These are phyloP conservation scores for Middelhovenomyces tepae DNA, from an alignment of 805 yeast species.

Conservation along the genomic window DNA sequence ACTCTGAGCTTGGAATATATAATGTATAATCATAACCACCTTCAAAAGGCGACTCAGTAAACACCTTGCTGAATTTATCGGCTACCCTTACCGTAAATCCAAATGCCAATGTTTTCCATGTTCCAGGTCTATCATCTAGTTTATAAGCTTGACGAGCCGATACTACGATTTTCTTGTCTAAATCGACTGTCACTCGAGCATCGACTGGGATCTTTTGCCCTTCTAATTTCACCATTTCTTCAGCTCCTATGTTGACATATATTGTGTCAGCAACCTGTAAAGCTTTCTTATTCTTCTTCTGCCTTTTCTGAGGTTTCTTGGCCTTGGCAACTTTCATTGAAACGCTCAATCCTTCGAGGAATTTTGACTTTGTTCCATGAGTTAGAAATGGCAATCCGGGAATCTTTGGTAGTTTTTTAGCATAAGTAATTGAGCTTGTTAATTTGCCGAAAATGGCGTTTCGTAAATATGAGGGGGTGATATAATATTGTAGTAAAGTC, in stretches of 20 bases:
- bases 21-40: conserved; percentile 64
- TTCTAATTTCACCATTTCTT: conserved; percentile 47
- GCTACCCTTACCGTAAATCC: conserved; percentile 74
- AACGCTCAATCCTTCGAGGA: conserved; percentile 58
- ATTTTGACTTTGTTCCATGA: conserved; percentile 33
- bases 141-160: conserved; percentile 60
- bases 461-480: conserved; percentile 76
- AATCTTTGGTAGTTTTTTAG: conserved; percentile 61
- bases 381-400: conserved; percentile 68
- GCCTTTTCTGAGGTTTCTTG: conserved; percentile 20
- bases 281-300: conserved; percentile 41
- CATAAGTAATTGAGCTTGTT: conserved; percentile 37
- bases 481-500: conserved; percentile 63
- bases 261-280: conserved; percentile 51
- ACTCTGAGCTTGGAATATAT: conserved; percentile 62
- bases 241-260: conserved; percentile 68
- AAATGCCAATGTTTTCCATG: conserved; percentile 6
- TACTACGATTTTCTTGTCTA: conserved; percentile 51
- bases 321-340: conserved; percentile 15
- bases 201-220: conserved; percentile 59
- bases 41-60: conserved; percentile 57
- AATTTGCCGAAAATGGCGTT: conserved; percentile 49
- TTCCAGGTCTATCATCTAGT: conserved; percentile 13
- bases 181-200: conserved; percentile 74
- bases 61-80: conserved; percentile 48